Base-by-base conservation (phyloP, 495 filamentous ascomycete genomes). In the Neurospora intermedia region DNA sequence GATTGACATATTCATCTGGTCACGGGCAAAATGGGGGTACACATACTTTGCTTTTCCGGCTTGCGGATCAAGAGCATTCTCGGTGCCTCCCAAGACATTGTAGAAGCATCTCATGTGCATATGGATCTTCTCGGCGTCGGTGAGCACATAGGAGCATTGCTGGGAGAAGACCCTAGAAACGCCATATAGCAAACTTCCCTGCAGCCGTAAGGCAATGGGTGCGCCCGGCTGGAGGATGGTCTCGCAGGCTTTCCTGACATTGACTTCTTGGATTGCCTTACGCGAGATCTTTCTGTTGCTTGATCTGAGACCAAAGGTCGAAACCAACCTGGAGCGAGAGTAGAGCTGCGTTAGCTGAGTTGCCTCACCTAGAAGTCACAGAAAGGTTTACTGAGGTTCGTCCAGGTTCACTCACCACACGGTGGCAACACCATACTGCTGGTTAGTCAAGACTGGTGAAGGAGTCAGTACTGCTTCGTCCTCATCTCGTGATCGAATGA, bases 361-460 rank as follows among this genome's bases (percentile, higher is more conserved):
- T 6, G 20, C 39, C 13, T 20, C 11, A 9, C 7, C 69, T 16
- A 13, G 27, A 27, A 48, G 18, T 59, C 15, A 69, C 40, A 1
- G 15, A 11, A 11, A 35, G 27, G 54, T 66, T 59, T 9, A 20
- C 10, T 0, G 8, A 27, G 20, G n/a, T 46, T 66, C 6, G 9
- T 16, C 23, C 9, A 39, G 39, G 45, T 39, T 48, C 72, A 79
- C 89, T 80, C 85, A 97, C 94, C 96, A 99, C 70, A 99, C 90
- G 3, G 95, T 98, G 5, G 95, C 93, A 71, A 99, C 93, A 40
- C 96, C 96, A 84, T 97, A 91, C 78, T 94, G 91, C 54, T 90
- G 90, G 66, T 88, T 94, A 6, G 93, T 97, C 71, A 99, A 89
- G 73, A 98, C 94, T 97, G 43, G 15, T 73, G 20, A 39, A 6